Evolutionary conservation across 805 yeast genomes (phyloP).

Genomic region (Schizosaccharomyces japonicus): DNA sequence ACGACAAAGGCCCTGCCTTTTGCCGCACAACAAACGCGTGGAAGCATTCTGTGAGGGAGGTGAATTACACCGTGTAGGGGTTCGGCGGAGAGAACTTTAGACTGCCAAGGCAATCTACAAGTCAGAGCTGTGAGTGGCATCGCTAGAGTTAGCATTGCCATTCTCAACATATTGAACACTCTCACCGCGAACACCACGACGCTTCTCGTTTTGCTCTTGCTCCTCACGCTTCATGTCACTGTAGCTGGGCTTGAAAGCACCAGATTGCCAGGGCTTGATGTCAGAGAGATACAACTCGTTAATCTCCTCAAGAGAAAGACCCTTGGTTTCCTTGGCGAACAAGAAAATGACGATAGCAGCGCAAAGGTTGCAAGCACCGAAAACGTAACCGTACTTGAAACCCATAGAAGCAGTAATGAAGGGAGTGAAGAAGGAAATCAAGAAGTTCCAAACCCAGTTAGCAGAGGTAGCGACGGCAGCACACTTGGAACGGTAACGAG

Average conservation of each 20-base stretch:
- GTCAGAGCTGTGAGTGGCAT: too few species aligned
- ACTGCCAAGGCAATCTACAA: too few species aligned
- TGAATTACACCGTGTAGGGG: too few species aligned
- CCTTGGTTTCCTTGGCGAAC: constrained; percentile 39
- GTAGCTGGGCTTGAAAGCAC: neutral
- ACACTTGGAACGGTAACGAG: constrained; percentile 19
- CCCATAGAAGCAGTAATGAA: constrained; percentile 35
- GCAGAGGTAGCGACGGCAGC: constrained; percentile 20
- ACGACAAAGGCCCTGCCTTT: too few species aligned
- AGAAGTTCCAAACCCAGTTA: constrained; percentile 22
- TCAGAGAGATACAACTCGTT: constrained; percentile 22
- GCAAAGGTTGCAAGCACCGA: constrained; percentile 27
- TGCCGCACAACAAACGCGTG: too few species aligned
- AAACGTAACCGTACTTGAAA: constrained; percentile 40
- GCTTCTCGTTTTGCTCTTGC: neutral
- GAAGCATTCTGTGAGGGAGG: too few species aligned
- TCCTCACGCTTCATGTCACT: neutral
- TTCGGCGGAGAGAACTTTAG: too few species aligned
- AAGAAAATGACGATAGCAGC: constrained; percentile 34
- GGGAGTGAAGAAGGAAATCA: constrained; percentile 47
- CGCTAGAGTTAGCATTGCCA: too few species aligned
- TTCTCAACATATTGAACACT: neutral
- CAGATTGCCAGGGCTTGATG: constrained; percentile 6
- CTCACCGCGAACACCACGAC: constrained; percentile 2
- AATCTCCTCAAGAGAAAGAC: constrained; percentile 34